Conservation (phyloP, 345 rosid species). For the Acer negundo region DNA sequence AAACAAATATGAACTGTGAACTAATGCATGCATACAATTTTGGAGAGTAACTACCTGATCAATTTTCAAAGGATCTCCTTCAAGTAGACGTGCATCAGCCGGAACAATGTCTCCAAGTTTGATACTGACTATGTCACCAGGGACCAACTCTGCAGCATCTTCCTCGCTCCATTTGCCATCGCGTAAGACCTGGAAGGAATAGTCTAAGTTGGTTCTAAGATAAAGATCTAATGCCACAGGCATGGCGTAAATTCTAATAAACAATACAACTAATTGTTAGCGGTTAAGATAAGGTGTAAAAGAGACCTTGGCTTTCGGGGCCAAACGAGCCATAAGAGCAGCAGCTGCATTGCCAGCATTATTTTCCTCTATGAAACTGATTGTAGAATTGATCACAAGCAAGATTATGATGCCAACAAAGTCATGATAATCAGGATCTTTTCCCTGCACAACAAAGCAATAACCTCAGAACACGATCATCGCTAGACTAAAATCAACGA, state of each 20-base stretch:
- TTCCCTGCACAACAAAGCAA: conserved; percentile 40
- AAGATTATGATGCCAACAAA: conserved; percentile 48
- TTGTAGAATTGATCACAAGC: conserved; percentile 59
- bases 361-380: conserved; percentile 70
- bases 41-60: conserved; percentile 43
- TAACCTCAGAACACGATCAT: neutral
- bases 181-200: conserved; percentile 36
- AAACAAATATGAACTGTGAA: neutral
- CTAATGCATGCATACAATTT: neutral
- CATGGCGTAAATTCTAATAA: neutral
- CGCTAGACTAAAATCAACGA: neutral
- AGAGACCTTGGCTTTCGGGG: conserved; percentile 64
- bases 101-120: conserved; percentile 66
- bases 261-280: neutral
- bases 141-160: conserved; percentile 71
- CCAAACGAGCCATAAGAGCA: conserved; percentile 71
- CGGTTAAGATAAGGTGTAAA: neutral
- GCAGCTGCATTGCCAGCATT: conserved; percentile 79
- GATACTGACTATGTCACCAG: conserved; percentile 55
- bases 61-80: conserved; percentile 76
- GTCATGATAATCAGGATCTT: conserved; percentile 59
- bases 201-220: neutral
- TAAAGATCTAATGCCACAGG: too few species aligned
- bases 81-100: conserved; percentile 72
- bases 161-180: conserved; percentile 70